Evolutionary conservation across 2,329 filamentous ascomycete species (phyloP).

Genomic region (Aspergillus persii): DNA sequence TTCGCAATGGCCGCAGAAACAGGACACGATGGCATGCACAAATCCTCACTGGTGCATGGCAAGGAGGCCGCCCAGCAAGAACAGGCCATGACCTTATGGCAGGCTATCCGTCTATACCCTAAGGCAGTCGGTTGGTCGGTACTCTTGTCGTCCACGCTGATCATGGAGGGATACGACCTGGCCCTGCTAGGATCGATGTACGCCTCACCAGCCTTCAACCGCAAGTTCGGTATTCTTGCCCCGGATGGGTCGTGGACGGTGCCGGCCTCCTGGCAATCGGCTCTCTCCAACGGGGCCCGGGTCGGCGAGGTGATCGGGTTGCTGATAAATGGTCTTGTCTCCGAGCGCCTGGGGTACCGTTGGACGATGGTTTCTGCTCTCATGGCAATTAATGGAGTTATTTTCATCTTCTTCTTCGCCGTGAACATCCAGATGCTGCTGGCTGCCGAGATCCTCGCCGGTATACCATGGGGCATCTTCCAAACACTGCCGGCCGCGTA

Average conservation of each 20-base stretch:
- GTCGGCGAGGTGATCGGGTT: conserved; percentile 28
- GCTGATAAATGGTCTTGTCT: conserved; percentile 27
- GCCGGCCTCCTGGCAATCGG: conserved; percentile 33
- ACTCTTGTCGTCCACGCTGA: conserved; percentile 35
- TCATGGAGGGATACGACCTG: conserved; percentile 45
- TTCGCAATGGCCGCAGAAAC: neutral
- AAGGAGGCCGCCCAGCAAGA: conserved; percentile 34
- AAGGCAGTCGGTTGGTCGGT: conserved; percentile 40
- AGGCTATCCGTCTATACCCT: conserved; percentile 30
- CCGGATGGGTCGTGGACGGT: conserved; percentile 23
- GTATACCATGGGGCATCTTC: conserved; percentile 49
- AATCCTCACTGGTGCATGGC: conserved; percentile 15
- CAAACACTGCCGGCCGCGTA: conserved; percentile 45
- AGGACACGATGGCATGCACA: neutral
- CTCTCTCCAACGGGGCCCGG: conserved; percentile 23
- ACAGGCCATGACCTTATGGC: conserved; percentile 33
- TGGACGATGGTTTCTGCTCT: conserved; percentile 36
- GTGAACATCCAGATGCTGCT: conserved; percentile 42
- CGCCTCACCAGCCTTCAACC: conserved; percentile 30
- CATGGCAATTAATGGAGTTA: conserved; percentile 41
- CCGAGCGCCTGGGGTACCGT: conserved; percentile 30
- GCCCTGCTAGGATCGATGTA: conserved; percentile 36
- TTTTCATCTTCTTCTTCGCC: conserved; percentile 49
- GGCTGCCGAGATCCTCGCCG: conserved; percentile 48
- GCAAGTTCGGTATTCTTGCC: conserved; percentile 27